Percentiles rank a stretch among this genome's conserved stretches.
These are phyloP conservation scores for Cryomyces minteri DNA, from an alignment of 495 filamentous ascomycete species.

Conservation along the genomic window DNA sequence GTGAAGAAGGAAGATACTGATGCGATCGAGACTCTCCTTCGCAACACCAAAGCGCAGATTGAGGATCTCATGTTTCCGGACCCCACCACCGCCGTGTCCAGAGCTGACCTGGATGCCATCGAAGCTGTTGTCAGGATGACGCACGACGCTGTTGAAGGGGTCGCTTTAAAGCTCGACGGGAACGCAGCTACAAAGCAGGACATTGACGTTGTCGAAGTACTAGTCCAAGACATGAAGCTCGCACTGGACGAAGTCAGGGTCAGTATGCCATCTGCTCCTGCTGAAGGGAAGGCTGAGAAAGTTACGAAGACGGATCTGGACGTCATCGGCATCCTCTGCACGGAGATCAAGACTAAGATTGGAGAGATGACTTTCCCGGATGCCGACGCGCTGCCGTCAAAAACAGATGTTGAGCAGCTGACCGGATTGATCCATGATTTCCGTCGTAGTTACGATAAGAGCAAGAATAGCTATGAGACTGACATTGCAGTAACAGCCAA, in stretches of 20 bases:
- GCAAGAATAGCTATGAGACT: slow-evolving; percentile 42
- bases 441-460: slow-evolving; percentile 23
- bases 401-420: slow-evolving; percentile 42
- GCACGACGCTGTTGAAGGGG: slow-evolving; percentile 43
- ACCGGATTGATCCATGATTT: slow-evolving; percentile 52
- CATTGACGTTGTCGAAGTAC: slow-evolving; percentile 49
- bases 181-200: slow-evolving; percentile 35
- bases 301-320: slow-evolving; percentile 65
- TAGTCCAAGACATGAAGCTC: slow-evolving; percentile 55
- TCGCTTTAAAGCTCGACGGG: slow-evolving; percentile 26
- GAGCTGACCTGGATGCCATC: slow-evolving; percentile 57
- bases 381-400: slow-evolving; percentile 41
- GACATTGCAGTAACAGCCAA: slow-evolving; percentile 59
- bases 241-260: slow-evolving; percentile 60
- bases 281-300: slow-evolving; percentile 43
- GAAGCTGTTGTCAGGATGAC: slow-evolving; percentile 53
- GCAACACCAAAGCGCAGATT: slow-evolving; percentile 65
- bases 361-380: slow-evolving; percentile 51
- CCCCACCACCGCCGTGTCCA: slow-evolving; percentile 38
- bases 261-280: slow-evolving; percentile 23
- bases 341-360: slow-evolving; percentile 60
- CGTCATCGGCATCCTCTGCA: slow-evolving; percentile 55
- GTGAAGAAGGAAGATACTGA: slow-evolving; percentile 68
- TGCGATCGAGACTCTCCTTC: slow-evolving; percentile 73
- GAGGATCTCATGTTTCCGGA: slow-evolving; percentile 56